These are phyloP conservation scores for Funneliformis caledonium DNA, from an alignment of 371 early-diverging fungal species.

Conservation along the genomic window DNA sequence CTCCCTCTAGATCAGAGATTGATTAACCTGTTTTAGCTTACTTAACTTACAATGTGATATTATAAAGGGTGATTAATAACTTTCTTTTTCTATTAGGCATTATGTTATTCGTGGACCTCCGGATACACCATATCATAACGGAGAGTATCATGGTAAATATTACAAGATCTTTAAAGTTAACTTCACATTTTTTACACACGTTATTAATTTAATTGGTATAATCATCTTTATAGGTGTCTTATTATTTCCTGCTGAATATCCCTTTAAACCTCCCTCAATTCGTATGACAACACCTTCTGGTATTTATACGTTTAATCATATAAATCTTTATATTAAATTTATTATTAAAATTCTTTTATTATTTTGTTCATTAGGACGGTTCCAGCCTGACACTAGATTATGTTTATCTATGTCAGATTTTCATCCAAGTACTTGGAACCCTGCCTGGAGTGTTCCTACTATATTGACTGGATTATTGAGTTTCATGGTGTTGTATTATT, in stretches of 20 bases:
- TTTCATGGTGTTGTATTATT: conserved; percentile 82
- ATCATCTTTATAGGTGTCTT: conserved; percentile 61
- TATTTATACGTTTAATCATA: neutral
- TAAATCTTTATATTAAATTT: neutral
- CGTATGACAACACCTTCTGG: conserved; percentile 94
- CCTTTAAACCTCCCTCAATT: conserved; percentile 94
- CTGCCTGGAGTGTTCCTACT: conserved; percentile 95
- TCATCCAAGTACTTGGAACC: conserved; percentile 93
- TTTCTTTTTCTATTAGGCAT: conserved; percentile 66
- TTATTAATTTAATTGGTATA: neutral
- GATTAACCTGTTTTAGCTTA: neutral
- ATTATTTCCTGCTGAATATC: conserved; percentile 94
- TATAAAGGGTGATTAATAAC: neutral
- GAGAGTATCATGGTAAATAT: conserved; percentile 90
- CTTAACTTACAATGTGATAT: neutral
- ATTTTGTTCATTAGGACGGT: conserved; percentile 66
- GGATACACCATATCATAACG: conserved; percentile 88
- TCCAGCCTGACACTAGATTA: conserved; percentile 86
- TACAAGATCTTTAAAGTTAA: neutral
- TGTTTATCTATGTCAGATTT: conserved; percentile 96
- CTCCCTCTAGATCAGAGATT: neutral
- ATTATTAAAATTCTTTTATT: neutral
- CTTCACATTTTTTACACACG: neutral
- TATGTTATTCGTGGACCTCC: conserved; percentile 94
- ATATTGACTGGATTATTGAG: conserved; percentile 93